These are phyloP conservation scores for Cadophora sp. DNA, from an alignment of 2,329 filamentous ascomycete genomes.

Conservation along the genomic window DNA sequence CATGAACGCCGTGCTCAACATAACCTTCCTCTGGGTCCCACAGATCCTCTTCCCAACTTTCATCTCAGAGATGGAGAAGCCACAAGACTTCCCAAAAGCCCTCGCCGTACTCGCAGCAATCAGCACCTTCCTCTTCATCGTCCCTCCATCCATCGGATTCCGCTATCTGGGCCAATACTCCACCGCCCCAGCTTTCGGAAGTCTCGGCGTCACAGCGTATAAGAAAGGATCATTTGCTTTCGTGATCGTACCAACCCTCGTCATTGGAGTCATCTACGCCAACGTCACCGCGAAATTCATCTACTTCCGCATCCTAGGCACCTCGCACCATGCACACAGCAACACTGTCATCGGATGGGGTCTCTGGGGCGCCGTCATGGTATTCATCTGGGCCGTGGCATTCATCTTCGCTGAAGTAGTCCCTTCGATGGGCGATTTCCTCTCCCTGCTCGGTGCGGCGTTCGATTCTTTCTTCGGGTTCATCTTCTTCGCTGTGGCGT, in stretches of 20 bases:
- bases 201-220: conserved; percentile 51
- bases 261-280: conserved; percentile 58
- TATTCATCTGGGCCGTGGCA: conserved; percentile 51
- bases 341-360: conserved; percentile 56
- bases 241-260: conserved; percentile 56
- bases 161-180: conserved; percentile 56
- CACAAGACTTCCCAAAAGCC: conserved; percentile 58
- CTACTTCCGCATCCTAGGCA: conserved; percentile 52
- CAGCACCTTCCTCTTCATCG: conserved; percentile 56
- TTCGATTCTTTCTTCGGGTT: conserved; percentile 59
- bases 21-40: conserved; percentile 58
- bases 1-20: conserved; percentile 58
- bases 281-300: conserved; percentile 57
- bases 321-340: conserved; percentile 53
- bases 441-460: conserved; percentile 54
- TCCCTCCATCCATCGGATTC: conserved; percentile 57
- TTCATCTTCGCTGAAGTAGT: conserved; percentile 57
- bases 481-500: conserved; percentile 58
- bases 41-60: conserved; percentile 60
- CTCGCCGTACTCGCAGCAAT: conserved; percentile 54
- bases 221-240: conserved; percentile 58
- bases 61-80: conserved; percentile 57
- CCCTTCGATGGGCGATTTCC: conserved; percentile 57
- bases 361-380: conserved; percentile 52
- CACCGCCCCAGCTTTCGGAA: conserved; percentile 57